Evolutionary conservation across 306 rosid genomes (phyloP).

Genomic region (Dryas drummondii): DNA sequence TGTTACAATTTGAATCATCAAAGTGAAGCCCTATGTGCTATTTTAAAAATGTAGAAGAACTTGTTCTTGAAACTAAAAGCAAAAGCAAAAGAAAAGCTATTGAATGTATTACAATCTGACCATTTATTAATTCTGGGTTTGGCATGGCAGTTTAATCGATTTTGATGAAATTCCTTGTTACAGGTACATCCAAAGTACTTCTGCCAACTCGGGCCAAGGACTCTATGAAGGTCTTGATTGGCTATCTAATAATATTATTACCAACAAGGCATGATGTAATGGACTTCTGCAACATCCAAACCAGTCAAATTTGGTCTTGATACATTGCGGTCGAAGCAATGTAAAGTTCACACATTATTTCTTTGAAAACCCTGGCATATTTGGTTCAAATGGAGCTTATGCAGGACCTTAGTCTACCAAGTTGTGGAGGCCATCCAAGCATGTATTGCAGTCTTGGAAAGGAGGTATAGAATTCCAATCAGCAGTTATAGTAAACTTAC

Average conservation of each 20-base stretch:
- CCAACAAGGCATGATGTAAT: background rate
- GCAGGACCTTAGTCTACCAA: background rate
- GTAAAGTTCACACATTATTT: background rate
- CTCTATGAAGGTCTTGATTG: constrained; percentile 50
- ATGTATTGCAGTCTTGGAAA: background rate
- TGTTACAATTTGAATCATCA: too few relatives aligned
- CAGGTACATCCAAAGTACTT: constrained; percentile 45
- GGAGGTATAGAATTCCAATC: background rate
- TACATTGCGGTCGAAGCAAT: background rate
- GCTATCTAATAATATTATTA: constrained; percentile 29
- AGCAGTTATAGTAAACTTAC: background rate
- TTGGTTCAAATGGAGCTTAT: background rate
- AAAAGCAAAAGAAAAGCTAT: background rate
- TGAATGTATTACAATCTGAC: background rate
- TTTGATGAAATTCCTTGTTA: background rate
- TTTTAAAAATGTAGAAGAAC: background rate
- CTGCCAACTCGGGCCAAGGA: constrained; percentile 46
- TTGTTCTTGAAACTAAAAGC: background rate
- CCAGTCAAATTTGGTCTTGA: background rate
- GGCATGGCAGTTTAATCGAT: background rate
- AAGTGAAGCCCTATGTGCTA: too few relatives aligned
- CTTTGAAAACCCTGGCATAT: background rate
- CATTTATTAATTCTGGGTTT: background rate
- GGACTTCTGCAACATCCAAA: constrained; percentile 4
- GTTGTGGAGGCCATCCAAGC: background rate